Base-by-base conservation (phyloP, 2,329 filamentous ascomycete species). In the Alternaria sp. region DNA sequence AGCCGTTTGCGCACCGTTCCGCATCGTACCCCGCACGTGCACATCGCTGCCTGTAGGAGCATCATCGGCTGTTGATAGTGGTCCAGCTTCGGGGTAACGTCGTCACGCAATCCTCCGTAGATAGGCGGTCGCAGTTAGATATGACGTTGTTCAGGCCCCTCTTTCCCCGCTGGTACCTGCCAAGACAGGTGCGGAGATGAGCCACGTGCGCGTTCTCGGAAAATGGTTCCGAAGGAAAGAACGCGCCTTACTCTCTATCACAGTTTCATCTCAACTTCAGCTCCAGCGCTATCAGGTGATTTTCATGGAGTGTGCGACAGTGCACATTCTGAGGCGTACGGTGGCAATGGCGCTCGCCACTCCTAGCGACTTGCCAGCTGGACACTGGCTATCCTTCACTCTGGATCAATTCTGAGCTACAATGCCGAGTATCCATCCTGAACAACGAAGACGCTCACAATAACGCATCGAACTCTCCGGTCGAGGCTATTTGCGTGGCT, bases 51-150 rank as follows among this genome's bases (percentile, higher is more conserved):
- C n/a, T 21, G 29, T 14, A 29, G 28, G 14, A 57, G 42, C 53
- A 5, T 41, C 11, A 24, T 53, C 36, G 26, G 21, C 31, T 29
- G 21, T 44, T 41, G 50, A 48, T 21, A 41, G 42, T 36, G 36
- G 58, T 28, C 62, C 65, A 61, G 55, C 52, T 64, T 61, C 41
- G 48, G 65, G 58, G 67, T 72, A 71, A 72, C 63, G 67, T 70
- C 51, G 57, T 44, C 11, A 49, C 29, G 39, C 29, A 41, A 51
- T 51, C 39, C 46, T 54, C 40, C 24, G 26, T 50, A 4, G 36
- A 37, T 8, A 33, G 34, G 23, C 24, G 4, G 45, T 51, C 23
- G 53, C 21, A 21, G 28, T 50, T 3, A 14, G 14, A 9, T 51
- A 65, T 68, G 65, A 68, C 67, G 65, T 68, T n/a, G 14, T 28